Evolutionary conservation across 2,329 filamentous ascomycete species (phyloP).

Genomic region (Venturia effusa): DNA sequence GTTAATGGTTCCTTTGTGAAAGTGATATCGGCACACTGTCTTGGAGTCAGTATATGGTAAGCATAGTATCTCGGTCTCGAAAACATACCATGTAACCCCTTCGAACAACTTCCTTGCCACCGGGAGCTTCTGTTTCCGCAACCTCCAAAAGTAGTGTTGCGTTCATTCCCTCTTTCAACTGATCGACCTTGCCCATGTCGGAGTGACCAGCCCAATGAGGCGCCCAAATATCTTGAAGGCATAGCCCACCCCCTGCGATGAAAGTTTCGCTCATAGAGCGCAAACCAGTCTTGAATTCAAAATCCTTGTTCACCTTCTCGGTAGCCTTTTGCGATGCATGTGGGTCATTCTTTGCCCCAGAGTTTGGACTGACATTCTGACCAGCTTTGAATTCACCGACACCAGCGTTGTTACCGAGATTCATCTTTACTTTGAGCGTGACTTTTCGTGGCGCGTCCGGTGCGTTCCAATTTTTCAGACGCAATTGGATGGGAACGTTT

Average conservation of each 20-base stretch:
- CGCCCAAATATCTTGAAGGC: not conserved
- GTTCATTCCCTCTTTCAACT: not conserved
- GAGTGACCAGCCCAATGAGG: not conserved
- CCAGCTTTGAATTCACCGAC: not conserved
- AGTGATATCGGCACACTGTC: not conserved
- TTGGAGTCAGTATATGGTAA: not conserved
- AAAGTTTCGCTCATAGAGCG: not conserved
- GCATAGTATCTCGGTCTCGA: not conserved
- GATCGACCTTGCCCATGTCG: not conserved
- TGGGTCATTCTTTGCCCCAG: not conserved
- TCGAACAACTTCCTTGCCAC: not conserved
- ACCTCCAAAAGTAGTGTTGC: not conserved
- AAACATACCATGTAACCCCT: not conserved
- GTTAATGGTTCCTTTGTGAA: not conserved
- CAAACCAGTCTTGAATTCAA: not conserved
- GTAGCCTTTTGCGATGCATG: not conserved
- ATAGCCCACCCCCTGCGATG: not conserved
- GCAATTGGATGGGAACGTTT: not conserved
- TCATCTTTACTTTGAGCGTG: not conserved
- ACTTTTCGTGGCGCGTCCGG: not conserved
- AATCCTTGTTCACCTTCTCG: not conserved
- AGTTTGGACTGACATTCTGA: not conserved
- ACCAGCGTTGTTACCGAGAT: not conserved
- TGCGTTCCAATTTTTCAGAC: not conserved
- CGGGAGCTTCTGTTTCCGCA: not conserved